These are phyloP conservation scores for Erigeron philadelphicus DNA, from an alignment of 140 eudicot genomes.

Conservation along the genomic window DNA sequence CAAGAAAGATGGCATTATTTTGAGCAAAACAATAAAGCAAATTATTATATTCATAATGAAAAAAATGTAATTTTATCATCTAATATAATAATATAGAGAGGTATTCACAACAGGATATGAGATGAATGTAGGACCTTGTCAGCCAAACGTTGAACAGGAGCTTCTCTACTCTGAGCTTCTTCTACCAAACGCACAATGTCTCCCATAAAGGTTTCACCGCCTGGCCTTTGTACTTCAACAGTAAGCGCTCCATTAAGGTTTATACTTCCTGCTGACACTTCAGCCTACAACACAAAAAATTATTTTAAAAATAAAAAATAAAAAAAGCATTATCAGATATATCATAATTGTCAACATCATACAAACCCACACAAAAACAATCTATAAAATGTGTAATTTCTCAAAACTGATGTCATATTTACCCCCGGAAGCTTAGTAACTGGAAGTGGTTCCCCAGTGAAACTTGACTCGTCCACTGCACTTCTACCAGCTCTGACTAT, in stretches of 20 bases:
- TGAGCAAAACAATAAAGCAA: background rate
- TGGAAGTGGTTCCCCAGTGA: slow-evolving; percentile 96
- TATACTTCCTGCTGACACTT: slow-evolving; percentile 94
- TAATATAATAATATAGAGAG: background rate
- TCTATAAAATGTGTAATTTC: background rate
- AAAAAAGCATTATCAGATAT: background rate
- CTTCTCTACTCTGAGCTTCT: slow-evolving; percentile 98
- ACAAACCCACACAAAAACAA: background rate
- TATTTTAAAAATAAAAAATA: too few relatives aligned
- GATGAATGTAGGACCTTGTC: slow-evolving; percentile 54
- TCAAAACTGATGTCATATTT: slow-evolving; percentile 21
- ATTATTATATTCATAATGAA: too few relatives aligned
- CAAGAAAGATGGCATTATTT: slow-evolving; percentile 11
- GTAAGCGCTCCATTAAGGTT: slow-evolving; percentile 90
- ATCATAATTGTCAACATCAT: background rate
- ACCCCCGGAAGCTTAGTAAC: slow-evolving; percentile 99
- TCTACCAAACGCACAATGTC: slow-evolving; percentile 94
- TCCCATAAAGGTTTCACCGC: slow-evolving; percentile 95
- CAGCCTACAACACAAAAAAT: slow-evolving; percentile 45
- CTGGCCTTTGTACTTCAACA: slow-evolving; percentile 84
- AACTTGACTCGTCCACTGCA: slow-evolving; percentile 93
- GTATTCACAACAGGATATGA: background rate
- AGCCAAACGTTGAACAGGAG: slow-evolving; percentile 96
- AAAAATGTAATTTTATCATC: background rate
- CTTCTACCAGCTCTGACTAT: slow-evolving; percentile 93